Base-by-base conservation (phyloP, 352 stramenopile species). In the Elongisporangium anandrum region DNA sequence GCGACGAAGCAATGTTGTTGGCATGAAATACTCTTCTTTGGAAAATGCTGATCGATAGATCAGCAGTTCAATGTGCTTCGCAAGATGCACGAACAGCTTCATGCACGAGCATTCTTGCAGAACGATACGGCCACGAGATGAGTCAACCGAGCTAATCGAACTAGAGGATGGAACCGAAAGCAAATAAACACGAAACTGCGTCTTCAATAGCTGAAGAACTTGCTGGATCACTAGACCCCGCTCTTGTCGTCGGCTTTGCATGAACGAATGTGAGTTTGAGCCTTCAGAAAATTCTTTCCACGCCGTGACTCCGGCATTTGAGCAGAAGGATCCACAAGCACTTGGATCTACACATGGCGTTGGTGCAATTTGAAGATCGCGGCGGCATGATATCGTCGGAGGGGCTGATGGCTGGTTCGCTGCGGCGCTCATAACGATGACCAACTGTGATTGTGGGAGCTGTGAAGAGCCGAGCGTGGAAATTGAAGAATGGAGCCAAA, bases 31-130 rank as follows among this genome's bases (percentile, higher is more conserved):
- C 55, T 70, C 59, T 19, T 24, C 29, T 34, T 63, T 70, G 20
- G 59, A 64, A 24, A 59, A 66, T 3, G 63, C 63, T 8, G 63
- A 50, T 16, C 63, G 63, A 19, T 70, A 70, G 47, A 70, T 63
- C 21, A 70, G 55, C 23, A 66, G 50, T 52, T 70, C 63, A 6
- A 70, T 50, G 51, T 70, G 54, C 55, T 66, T 66, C 39, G 63
- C 54, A 15, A 70, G 34, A 21, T 70, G 59, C 16, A 70, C 49
- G 41, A 60, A 48, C 17, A 70, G 50, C 29, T 55, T 64, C 3
- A 66, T 29, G 34, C 63, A 62, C 38, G 41, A 38, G 22, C 49
- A 60, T 24, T 66, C 63, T 17, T 60, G 54, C 12, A 65, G 47
- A 22, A 50, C 29, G 15, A 45, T 24, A 29, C 34, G 52, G 6